phyloP scores from a whole-genome alignment of 2,329 filamentous ascomycete species.

The Fusarium coicis region DNA sequence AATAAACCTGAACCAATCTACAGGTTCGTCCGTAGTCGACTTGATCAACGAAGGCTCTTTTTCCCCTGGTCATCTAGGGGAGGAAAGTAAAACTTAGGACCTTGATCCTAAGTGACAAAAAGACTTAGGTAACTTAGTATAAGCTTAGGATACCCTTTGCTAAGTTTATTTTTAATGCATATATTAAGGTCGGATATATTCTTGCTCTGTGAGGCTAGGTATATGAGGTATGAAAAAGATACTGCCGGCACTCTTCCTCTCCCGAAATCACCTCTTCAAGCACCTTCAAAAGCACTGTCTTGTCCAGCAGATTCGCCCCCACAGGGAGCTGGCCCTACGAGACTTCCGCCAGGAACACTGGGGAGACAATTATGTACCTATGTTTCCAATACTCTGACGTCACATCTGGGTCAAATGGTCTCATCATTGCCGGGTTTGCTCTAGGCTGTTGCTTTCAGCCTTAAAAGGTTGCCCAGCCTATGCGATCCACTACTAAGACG shows the following conservation, averaged over 20 bases:
- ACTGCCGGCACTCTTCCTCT: neutral
- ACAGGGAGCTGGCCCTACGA: neutral
- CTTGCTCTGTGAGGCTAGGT: no score
- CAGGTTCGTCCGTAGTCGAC: neutral
- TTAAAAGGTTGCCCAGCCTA: constrained; percentile 1
- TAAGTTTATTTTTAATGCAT: no score
- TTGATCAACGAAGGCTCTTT: neutral
- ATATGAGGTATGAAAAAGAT: neutral
- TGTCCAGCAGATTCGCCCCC: neutral
- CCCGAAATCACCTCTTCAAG: neutral
- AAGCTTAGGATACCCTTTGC: no score
- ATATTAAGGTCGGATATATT: no score
- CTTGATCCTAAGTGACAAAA: no score
- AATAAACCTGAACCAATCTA: neutral
- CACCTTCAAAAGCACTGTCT: neutral
- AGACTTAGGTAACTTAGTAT: no score
- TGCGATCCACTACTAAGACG: constrained; percentile 9
- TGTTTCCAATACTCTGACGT: constrained; percentile 13
- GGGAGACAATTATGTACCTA: neutral
- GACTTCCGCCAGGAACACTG: neutral
- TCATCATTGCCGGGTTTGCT: constrained; percentile 10
- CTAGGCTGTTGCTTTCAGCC: constrained; percentile 29
- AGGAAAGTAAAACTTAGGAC: no score
- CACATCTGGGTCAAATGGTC: constrained; percentile 22
- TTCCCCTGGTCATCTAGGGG: neutral